A percentile compares a stretch with the other conserved stretches of the same genome.
Evolutionary conservation across 2,329 filamentous ascomycete genomes (phyloP).

Genomic region (Boeremia exigua): DNA sequence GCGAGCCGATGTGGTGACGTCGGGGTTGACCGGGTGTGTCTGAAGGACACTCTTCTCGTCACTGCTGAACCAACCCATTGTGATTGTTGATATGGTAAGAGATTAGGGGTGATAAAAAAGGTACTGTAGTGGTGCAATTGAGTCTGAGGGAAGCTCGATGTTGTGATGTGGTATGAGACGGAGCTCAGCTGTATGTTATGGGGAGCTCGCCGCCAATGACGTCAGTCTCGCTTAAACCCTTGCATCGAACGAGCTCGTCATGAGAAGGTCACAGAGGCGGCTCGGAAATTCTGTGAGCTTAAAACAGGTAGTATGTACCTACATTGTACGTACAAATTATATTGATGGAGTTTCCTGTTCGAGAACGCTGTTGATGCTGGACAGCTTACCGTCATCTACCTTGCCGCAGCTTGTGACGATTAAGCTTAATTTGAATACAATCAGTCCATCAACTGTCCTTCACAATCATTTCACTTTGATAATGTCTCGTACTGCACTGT

Average conservation of each 20-base stretch:
- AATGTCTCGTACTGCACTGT: no score
- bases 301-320: neutral
- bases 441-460: no score
- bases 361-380: no score
- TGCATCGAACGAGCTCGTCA: constrained; percentile 14
- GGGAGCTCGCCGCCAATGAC: constrained; percentile 4
- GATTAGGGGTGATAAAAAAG: neutral
- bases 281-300: neutral
- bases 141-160: neutral
- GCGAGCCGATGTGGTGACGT: constrained; percentile 32
- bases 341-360: neutral
- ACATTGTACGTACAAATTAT: no score
- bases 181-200: constrained; percentile 9
- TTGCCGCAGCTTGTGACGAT: no score
- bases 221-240: constrained; percentile 16
- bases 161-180: neutral
- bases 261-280: constrained; percentile 8
- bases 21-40: constrained; percentile 30
- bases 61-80: constrained; percentile 36
- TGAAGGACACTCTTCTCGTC: constrained; percentile 28
- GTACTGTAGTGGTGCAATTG: neutral
- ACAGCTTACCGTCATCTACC: no score
- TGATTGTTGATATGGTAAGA: constrained; percentile 13
- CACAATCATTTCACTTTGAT: no score
- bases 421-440: no score